phyloP scores from a whole-genome alignment of 2,329 filamentous ascomycete species.

The Teratosphaeria nubilosa region DNA sequence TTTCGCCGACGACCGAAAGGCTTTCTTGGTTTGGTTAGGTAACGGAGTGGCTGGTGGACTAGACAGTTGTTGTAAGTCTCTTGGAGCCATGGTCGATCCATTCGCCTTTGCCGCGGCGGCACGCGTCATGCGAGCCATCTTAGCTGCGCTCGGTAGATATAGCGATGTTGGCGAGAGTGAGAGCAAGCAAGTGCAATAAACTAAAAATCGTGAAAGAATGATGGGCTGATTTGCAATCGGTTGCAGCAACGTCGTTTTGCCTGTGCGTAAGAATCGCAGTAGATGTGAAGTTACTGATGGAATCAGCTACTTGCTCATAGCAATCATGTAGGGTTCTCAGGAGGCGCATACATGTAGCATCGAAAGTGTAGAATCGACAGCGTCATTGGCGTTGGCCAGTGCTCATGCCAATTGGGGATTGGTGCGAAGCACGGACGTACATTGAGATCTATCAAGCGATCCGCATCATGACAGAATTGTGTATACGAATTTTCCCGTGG shows the following conservation, averaged over 20 bases:
- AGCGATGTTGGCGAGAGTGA: background rate
- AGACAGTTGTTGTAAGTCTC: slow-evolving; percentile 28
- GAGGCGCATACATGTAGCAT: background rate
- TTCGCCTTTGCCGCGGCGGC: slow-evolving; percentile 12
- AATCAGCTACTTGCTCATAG: background rate
- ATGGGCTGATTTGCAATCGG: background rate
- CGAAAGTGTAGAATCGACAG: background rate
- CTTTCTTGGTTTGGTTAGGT: background rate
- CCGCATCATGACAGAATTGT: too few relatives aligned
- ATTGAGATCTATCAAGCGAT: too few relatives aligned
- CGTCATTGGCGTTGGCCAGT: background rate
- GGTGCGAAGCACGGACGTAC: background rate
- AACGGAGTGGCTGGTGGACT: slow-evolving; percentile 32
- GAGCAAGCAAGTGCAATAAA: background rate
- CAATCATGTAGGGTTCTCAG: background rate
- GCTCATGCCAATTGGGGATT: background rate
- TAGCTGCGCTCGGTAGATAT: background rate
- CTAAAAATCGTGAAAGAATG: background rate
- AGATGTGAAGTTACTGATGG: background rate
- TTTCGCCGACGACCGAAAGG: background rate
- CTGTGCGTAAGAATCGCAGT: background rate
- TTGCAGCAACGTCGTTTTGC: background rate
- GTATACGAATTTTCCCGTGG: too few relatives aligned
- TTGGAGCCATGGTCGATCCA: background rate
- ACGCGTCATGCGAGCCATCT: slow-evolving; percentile 19